Percentiles rank a stretch among this genome's conserved stretches.
phyloP scores from a whole-genome alignment of 306 rosid genomes.

The Medicago ruthenica region DNA sequence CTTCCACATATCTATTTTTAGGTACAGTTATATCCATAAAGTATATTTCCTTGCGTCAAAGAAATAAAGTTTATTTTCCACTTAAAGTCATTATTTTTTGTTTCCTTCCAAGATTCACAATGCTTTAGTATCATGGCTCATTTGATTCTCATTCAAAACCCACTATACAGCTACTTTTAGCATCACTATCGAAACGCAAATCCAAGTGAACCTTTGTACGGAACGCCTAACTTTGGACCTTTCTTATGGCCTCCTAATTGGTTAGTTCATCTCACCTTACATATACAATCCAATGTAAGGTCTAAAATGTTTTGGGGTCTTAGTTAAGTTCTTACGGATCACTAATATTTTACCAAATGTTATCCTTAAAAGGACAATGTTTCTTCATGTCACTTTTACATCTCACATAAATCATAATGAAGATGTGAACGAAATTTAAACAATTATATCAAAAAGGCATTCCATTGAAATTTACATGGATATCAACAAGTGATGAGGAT shows the following conservation, averaged over 20 bases:
- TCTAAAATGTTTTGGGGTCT: not conserved
- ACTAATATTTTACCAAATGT: not conserved
- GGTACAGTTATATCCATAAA: constrained; percentile 26
- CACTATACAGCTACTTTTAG: not conserved
- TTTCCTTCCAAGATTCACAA: not conserved
- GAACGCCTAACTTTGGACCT: constrained; percentile 8
- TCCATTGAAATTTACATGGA: constrained; percentile 6
- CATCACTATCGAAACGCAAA: constrained; percentile 10
- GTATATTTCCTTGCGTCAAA: no score
- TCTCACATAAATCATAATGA: not conserved
- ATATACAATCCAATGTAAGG: not conserved
- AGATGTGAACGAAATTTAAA: not conserved
- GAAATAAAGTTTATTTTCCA: constrained; percentile 33
- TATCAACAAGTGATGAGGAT: not conserved
- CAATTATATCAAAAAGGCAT: not conserved
- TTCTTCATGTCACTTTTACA: not conserved
- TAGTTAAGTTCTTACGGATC: not conserved
- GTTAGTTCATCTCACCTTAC: not conserved
- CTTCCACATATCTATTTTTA: constrained; percentile 24
- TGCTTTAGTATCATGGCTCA: constrained; percentile 19
- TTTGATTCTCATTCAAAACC: constrained; percentile 31
- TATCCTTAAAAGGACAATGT: not conserved
- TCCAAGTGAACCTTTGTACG: not conserved
- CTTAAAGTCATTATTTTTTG: constrained; percentile 1
- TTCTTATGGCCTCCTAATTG: constrained; percentile 20